Conservation (phyloP, 129 eudicot genomes). For the Tagetes patula region DNA sequence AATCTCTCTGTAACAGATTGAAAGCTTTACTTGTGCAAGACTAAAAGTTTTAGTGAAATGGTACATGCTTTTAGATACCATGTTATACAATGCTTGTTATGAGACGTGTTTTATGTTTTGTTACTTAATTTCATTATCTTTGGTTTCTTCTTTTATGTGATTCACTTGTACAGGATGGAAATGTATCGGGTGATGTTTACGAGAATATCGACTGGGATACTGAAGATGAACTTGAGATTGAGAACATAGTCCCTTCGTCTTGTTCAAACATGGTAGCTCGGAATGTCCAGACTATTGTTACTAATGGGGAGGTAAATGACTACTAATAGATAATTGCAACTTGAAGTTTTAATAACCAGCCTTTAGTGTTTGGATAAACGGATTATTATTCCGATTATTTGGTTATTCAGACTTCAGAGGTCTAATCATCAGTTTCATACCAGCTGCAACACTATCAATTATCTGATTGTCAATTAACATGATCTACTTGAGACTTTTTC, state of each 20-base stretch:
- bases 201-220: slow-evolving; percentile 66
- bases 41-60: slow-evolving; percentile 27
- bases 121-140: not conserved
- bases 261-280: slow-evolving; percentile 33
- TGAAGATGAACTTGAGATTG: slow-evolving; percentile 69
- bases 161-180: slow-evolving; percentile 43
- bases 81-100: not conserved
- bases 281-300: slow-evolving; percentile 32
- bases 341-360: slow-evolving; percentile 5
- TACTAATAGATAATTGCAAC: not conserved
- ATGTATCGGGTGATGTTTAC: slow-evolving; percentile 54
- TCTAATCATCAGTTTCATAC: not conserved
- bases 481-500: not conserved
- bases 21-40: slow-evolving; percentile 20
- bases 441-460: not conserved
- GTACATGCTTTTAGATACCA: slow-evolving; percentile 23
- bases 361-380: not conserved
- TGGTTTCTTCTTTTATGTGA: not conserved
- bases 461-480: not conserved
- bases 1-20: slow-evolving; percentile 27
- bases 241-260: slow-evolving; percentile 40
- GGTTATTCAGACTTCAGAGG: too few species aligned
- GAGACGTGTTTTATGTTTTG: not conserved
- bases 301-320: slow-evolving; percentile 51
- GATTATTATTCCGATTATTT: not conserved